These are phyloP conservation scores for Akanthomyces lecanii DNA, from an alignment of 2,329 filamentous ascomycete genomes.

Conservation along the genomic window DNA sequence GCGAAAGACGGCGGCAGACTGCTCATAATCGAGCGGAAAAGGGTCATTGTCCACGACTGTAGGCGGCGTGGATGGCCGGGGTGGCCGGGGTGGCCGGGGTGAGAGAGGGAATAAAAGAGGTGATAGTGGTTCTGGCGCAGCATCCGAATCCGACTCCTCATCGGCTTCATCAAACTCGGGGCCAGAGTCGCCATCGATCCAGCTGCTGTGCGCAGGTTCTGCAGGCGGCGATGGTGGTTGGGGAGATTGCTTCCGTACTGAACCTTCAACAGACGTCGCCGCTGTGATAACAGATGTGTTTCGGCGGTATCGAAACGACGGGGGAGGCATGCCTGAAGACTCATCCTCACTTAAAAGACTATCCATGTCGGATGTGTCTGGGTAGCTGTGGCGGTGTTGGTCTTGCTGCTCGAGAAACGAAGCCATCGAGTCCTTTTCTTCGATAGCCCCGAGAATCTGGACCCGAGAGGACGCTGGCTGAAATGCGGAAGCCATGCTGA, in stretches of 20 bases:
- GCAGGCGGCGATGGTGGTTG: slow-evolving; percentile 22
- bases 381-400: slow-evolving; percentile 8
- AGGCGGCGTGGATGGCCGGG: slow-evolving; percentile 28
- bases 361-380: slow-evolving; percentile 33
- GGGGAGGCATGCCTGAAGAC: slow-evolving; percentile 30
- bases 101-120: slow-evolving; percentile 28
- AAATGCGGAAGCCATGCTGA: slow-evolving; percentile 25
- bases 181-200: slow-evolving; percentile 37
- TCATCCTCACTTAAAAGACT: slow-evolving; percentile 29
- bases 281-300: slow-evolving; percentile 34
- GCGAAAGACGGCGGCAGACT: not conserved
- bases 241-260: slow-evolving; percentile 26
- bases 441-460: slow-evolving; percentile 32
- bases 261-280: slow-evolving; percentile 34
- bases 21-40: not conserved
- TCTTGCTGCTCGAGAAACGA: slow-evolving; percentile 28
- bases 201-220: slow-evolving; percentile 29
- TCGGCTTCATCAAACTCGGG: slow-evolving; percentile 24
- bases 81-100: slow-evolving; percentile 32
- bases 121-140: slow-evolving; percentile 13
- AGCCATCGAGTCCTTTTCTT: slow-evolving; percentile 34
- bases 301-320: slow-evolving; percentile 29
- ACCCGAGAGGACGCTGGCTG: slow-evolving; percentile 29
- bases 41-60: slow-evolving; percentile 16
- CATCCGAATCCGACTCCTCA: slow-evolving; percentile 17